Conservation (phyloP, 2,329 filamentous ascomycete genomes). For the Xylariaceae sp. region DNA sequence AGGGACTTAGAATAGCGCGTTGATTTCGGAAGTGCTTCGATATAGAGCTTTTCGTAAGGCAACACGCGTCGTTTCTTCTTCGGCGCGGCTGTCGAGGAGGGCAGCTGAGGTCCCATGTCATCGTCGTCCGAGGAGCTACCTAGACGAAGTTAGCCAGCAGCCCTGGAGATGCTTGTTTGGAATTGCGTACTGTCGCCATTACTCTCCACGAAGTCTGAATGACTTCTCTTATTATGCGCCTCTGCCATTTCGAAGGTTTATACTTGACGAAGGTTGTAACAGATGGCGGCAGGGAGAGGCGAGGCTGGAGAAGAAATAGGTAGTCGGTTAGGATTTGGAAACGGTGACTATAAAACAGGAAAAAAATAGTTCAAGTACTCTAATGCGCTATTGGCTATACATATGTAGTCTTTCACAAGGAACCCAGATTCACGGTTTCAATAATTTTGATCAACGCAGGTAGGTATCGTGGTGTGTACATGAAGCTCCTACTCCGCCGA, state of each 20-base stretch:
- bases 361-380: too few relatives aligned
- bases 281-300: background rate
- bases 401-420: too few relatives aligned
- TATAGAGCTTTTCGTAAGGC: constrained; percentile 92
- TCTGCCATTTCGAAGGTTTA: constrained; percentile 28
- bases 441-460: too few relatives aligned
- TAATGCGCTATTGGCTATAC: too few relatives aligned
- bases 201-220: constrained; percentile 33
- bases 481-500: too few relatives aligned
- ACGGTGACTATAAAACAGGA: too few relatives aligned
- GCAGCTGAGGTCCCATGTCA: constrained; percentile 91
- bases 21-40: constrained; percentile 83
- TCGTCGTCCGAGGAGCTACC: constrained; percentile 77
- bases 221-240: constrained; percentile 36
- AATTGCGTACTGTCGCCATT: constrained; percentile 27
- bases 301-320: too few relatives aligned
- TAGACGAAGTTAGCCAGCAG: constrained; percentile 26
- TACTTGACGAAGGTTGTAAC: background rate
- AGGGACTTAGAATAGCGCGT: constrained; percentile 89
- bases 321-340: too few relatives aligned
- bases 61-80: constrained; percentile 92
- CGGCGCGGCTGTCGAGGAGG: constrained; percentile 68
- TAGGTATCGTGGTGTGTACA: too few relatives aligned
- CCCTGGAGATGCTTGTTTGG: background rate
- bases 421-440: too few relatives aligned